A percentile compares a stretch with the other conserved stretches of the same genome.
phyloP scores from a whole-genome alignment of 306 rosid genomes.

The Fragaria iinumae region DNA sequence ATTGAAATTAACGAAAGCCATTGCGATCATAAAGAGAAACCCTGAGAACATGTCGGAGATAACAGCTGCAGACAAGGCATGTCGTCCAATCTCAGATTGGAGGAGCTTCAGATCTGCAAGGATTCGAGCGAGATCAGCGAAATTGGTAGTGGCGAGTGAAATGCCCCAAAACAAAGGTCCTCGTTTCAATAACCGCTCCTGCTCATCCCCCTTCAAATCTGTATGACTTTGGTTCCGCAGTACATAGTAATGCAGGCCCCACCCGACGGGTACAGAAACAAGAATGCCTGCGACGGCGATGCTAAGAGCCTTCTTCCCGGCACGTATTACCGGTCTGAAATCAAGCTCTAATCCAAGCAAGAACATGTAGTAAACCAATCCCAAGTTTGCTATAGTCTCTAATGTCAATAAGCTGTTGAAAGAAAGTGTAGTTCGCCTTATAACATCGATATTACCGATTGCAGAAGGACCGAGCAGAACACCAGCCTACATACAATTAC shows the following conservation, averaged over 20 bases:
- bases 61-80: constrained; percentile 36
- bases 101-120: constrained; percentile 43
- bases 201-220: not conserved
- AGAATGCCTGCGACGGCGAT: constrained; percentile 31
- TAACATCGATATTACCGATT: not conserved
- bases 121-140: constrained; percentile 37
- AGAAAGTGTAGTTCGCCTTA: not conserved
- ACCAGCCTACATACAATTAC: constrained; percentile 25
- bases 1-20: constrained; percentile 2
- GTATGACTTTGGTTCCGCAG: not conserved
- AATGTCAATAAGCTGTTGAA: constrained; percentile 17
- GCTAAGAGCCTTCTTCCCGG: constrained; percentile 34
- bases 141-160: constrained; percentile 43
- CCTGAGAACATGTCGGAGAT: constrained; percentile 36
- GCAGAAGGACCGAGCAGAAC: constrained; percentile 24
- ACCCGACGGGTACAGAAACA: constrained; percentile 34
- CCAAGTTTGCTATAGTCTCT: constrained; percentile 37
- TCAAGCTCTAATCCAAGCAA: constrained; percentile 44
- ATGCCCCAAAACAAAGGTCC: constrained; percentile 44
- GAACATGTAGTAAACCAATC: constrained; percentile 41
- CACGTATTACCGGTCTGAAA: constrained; percentile 25
- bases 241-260: constrained; percentile 18
- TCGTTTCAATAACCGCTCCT: not conserved
- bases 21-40: constrained; percentile 26
- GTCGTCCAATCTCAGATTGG: constrained; percentile 33